A percentile compares a stretch with the other conserved stretches of the same genome.
These are phyloP conservation scores for Debaryomyces singareniensis DNA, from an alignment of 1,139 yeast genomes.

Conservation along the genomic window DNA sequence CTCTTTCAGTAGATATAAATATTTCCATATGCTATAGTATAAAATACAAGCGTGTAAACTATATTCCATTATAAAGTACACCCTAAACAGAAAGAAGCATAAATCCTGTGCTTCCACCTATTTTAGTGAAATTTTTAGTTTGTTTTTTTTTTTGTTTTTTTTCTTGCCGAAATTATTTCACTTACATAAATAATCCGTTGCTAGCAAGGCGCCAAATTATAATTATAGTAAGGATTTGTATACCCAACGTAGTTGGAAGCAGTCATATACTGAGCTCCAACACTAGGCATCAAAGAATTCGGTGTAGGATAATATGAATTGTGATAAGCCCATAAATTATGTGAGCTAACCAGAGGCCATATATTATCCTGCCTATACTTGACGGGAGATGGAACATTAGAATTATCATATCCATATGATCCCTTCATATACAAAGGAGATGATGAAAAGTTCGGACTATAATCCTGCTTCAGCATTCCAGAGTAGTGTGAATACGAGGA, in stretches of 20 bases:
- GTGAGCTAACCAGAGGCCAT: slow-evolving; percentile 11
- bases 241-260: slow-evolving; percentile 27
- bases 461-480: slow-evolving; percentile 3
- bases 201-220: slow-evolving; percentile 29
- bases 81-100: too few species aligned
- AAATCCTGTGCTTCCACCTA: too few species aligned
- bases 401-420: slow-evolving; percentile 11
- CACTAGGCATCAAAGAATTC: slow-evolving; percentile 6
- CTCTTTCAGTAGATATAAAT: not conserved
- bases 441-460: slow-evolving; percentile 9
- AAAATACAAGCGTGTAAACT: too few species aligned
- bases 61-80: too few species aligned
- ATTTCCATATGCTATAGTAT: too few species aligned
- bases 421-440: slow-evolving; percentile 17
- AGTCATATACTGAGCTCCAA: slow-evolving; percentile 11
- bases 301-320: slow-evolving; percentile 12
- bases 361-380: slow-evolving; percentile 18
- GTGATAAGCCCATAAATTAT: slow-evolving; percentile 18
- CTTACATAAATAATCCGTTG: not conserved
- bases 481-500: slow-evolving; percentile 1
- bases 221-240: slow-evolving; percentile 32
- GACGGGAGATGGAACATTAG: slow-evolving; percentile 18
- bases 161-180: not conserved
- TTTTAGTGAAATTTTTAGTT: too few species aligned
- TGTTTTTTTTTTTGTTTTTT: not conserved